Evolutionary conservation across 2,329 filamentous ascomycete species (phyloP).

Genomic region (Penicillium capsulatum): DNA sequence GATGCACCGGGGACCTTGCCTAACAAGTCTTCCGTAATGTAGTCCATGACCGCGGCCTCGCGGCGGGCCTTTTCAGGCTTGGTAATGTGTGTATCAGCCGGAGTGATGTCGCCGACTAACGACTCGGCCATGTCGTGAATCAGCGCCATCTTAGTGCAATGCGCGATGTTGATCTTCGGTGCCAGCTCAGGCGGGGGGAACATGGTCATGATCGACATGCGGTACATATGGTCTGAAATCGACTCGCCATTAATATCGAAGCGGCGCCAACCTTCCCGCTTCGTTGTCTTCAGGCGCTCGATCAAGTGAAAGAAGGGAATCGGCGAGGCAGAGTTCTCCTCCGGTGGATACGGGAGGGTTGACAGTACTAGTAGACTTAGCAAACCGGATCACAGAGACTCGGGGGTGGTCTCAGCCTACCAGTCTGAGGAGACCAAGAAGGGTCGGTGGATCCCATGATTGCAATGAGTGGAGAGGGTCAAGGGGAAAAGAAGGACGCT

Average conservation of each 20-base stretch:
- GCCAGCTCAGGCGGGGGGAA: constrained; percentile 74
- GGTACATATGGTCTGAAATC: constrained; percentile 98
- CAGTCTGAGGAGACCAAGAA: constrained; percentile 36
- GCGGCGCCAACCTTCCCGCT: constrained; percentile 90
- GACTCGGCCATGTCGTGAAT: constrained; percentile 97
- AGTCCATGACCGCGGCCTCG: constrained; percentile 88
- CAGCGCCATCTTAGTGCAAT: constrained; percentile 92
- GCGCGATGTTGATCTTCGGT: constrained; percentile 67
- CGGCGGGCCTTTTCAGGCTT: constrained; percentile 87
- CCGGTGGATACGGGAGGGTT: constrained; percentile 58
- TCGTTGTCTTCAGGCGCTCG: constrained; percentile 90
- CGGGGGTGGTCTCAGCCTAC: constrained; percentile 18
- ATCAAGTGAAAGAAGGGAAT: constrained; percentile 92
- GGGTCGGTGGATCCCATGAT: constrained; percentile 31
- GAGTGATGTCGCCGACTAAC: constrained; percentile 94
- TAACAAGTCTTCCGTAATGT: constrained; percentile 69
- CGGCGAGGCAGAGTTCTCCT: constrained; percentile 64
- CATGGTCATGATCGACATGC: constrained; percentile 96
- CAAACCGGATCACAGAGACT: not conserved
- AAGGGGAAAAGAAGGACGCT: not conserved
- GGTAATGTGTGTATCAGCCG: constrained; percentile 69
- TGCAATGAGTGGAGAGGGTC: constrained; percentile 4
- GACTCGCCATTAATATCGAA: constrained; percentile 84
- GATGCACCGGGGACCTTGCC: constrained; percentile 68
- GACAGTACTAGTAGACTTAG: constrained; percentile 53